Evolutionary conservation across 768 basidiomycete species (phyloP), one percentile per base, ranked within the genome.

Genomic region (Mycena metata): DNA sequence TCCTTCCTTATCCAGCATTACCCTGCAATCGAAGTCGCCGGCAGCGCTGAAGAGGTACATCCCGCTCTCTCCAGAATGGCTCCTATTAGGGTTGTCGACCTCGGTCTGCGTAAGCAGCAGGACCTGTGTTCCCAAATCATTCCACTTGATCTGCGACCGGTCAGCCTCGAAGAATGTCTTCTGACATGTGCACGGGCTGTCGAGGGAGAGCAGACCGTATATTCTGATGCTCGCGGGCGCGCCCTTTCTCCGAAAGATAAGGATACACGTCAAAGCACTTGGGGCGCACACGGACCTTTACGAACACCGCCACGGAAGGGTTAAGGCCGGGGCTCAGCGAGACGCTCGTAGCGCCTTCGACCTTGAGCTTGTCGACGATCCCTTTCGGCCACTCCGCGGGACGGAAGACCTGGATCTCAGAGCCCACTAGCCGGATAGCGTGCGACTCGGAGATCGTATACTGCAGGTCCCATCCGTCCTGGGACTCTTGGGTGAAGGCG

Each of bases 161-260:
- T 99, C 96, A 1, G 96, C 96, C 83, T 98, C 98, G 88, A 89
- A 98, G 79, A 99, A 99, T 10, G 89, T 91, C 83, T 99, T 99
- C 71, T 92, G 90, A 73, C 93, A 91, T 0, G 91, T 91, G 0
- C 96, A 95, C 3, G 81, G 78, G 13, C 82, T 83, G 56, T 74
- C 79, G 55, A 95, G 86, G 11, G 88, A 79, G 50, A 87, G 80
- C 54, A 99, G 85, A 61, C 90, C 88, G 77, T 91, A 96, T 59
- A 98, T 90, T 79, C 91, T 92, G 79, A 99, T 86, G 72, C 86
- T 91, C 0, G 95, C 96, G 3, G 97, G 97, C 13, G 90, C 89
- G 54, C 96, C 97, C 91, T 94, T n/a, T n/a, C 69, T 36, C 23
- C 49, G 51, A 17, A 54, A 45, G 23, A 45, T 67, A 35, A 60